phyloP scores from a whole-genome alignment of 2,329 filamentous ascomycete genomes.

The Lachnellula arida region DNA sequence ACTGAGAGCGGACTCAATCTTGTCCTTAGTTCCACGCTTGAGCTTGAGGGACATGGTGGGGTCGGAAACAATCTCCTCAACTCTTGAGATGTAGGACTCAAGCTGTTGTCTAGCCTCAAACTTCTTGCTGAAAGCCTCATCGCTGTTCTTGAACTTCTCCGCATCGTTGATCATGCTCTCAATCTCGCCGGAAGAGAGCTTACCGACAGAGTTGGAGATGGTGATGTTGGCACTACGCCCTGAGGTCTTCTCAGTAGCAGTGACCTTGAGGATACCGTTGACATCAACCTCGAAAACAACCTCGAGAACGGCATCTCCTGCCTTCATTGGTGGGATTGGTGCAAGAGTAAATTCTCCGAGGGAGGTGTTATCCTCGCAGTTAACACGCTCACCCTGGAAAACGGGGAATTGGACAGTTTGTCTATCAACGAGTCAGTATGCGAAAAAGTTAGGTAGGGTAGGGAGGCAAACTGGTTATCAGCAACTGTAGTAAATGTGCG shows the following conservation, averaged over 20 bases:
- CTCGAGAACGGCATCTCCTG: constrained; percentile 85
- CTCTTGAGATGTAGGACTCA: constrained; percentile 96
- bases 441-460: constrained; percentile 66
- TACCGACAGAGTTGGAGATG: constrained; percentile 98
- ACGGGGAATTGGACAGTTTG: constrained; percentile 87
- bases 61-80: constrained; percentile 98
- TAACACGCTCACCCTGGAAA: constrained; percentile 93
- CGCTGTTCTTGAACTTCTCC: constrained; percentile 97
- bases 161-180: constrained; percentile 97
- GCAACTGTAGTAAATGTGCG: constrained; percentile 82
- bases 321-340: too few species aligned
- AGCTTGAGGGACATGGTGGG: constrained; percentile 93
- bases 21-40: constrained; percentile 99
- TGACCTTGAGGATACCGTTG: constrained; percentile 99
- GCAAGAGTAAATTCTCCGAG: constrained; percentile 95
- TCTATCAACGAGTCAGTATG: constrained; percentile 50
- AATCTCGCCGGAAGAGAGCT: constrained; percentile 90
- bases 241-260: constrained; percentile 97
- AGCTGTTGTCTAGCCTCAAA: constrained; percentile 99
- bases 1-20: constrained; percentile 95
- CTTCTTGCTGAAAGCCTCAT: constrained; percentile 98
- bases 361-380: constrained; percentile 98
- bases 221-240: constrained; percentile 99
- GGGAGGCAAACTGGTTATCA: constrained; percentile 62
- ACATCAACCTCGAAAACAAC: constrained; percentile 99